Conservation (phyloP, 352 stramenopile genomes). For the Aphanomyces stellatus region DNA sequence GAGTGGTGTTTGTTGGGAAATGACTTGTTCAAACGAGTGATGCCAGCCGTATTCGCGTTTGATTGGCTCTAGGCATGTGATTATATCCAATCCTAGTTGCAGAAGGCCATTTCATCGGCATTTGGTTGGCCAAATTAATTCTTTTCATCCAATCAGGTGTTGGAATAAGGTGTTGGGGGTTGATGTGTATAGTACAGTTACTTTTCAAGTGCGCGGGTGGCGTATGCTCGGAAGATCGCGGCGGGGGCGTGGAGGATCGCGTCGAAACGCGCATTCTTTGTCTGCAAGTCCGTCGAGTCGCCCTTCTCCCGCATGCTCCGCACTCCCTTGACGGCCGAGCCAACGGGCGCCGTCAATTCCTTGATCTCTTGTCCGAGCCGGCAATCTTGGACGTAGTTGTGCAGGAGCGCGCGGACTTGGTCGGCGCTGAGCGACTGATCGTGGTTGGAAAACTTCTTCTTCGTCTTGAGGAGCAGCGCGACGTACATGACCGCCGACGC, state of each 20-base stretch:
- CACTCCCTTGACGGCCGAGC: constrained; percentile 3
- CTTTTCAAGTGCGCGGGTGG: background rate
- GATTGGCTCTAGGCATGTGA: background rate
- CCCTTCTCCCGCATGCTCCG: constrained; percentile 7
- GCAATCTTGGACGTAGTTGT: constrained; percentile 4
- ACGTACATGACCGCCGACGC: constrained; percentile 3
- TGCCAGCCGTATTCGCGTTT: no score
- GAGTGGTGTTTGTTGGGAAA: no score
- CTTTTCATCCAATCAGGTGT: background rate
- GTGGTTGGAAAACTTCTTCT: constrained; percentile 10
- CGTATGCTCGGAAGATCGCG: background rate
- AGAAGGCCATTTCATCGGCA: background rate
- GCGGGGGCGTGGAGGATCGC: background rate
- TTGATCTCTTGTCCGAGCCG: constrained; percentile 11
- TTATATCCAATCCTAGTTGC: background rate
- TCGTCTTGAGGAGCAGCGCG: constrained; percentile 7
- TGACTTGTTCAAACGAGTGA: no score
- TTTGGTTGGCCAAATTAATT: background rate
- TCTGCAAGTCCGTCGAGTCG: background rate
- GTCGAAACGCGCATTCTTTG: constrained; percentile 7
- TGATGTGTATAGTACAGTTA: background rate
- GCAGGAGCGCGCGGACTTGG: background rate
- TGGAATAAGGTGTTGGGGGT: background rate
- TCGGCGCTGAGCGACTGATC: background rate
- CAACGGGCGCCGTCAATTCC: background rate